Base-by-base conservation (phyloP, 352 stramenopile species). In the Globisporangium lucens region DNA sequence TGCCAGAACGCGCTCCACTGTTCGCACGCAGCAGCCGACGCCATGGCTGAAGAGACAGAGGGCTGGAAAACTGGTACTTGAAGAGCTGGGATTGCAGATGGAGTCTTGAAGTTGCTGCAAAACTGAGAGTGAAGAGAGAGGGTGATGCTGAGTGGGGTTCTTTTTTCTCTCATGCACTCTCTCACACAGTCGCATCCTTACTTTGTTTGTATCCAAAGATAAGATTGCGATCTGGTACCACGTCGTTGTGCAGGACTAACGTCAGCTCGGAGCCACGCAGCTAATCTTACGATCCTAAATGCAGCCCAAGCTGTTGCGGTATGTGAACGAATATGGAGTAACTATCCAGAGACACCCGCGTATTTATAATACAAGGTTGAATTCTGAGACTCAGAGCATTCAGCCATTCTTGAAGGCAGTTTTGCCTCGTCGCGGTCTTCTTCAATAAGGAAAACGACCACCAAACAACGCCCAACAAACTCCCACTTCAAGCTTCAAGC, bases 1-100 rank as follows among this genome's bases (percentile, higher is more conserved):
- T 77, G n/a, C 58, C 47, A 66, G 47, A 71, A 63, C 27, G 17
- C 41, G 55, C 63, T 36, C 49, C 49, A 56, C n/a, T 56, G 49
- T 2, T 56, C 10, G 10, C n/a, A 56, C 13, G 13, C 38, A 17
- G 38, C 38, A n/a, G 38, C 2, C 15, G 38, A 47, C 38, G 38
- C 12, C 38, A 47, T 47, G 13, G 38, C 38, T 47, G 38, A 13
- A 43, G 10, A 15, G 36, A 4, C 13, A 43, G 36, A 4, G 13
- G 36, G 13, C 38, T 47, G 13, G 13, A 4, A 17, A 17, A 7
- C 38, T 47, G 38, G 36, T 13, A 17, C 10, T 47, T 47, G 13
- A 47, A 47, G 38, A 17, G 4, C 13, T 47, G 38, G 38, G 38
- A 20, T 5, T 12, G 15, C 38, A 47, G 38, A 8, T 7, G 38